A percentile compares a stretch with the other conserved stretches of the same genome.
phyloP scores from a whole-genome alignment of 2,329 filamentous ascomycete species.

The Cadophora malorum region DNA sequence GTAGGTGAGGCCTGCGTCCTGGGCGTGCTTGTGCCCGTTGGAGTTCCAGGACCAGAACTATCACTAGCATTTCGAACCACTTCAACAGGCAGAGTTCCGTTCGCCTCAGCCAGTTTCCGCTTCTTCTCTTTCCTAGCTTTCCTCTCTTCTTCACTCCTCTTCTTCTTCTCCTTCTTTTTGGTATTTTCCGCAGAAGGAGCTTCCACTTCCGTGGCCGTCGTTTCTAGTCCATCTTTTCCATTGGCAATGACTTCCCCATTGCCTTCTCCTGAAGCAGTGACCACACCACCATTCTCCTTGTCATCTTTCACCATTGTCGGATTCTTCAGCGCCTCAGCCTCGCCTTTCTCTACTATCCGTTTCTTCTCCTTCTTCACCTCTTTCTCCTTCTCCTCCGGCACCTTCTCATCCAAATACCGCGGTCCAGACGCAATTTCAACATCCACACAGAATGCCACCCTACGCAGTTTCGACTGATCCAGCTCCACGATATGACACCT shows the following conservation, averaged over 20 bases:
- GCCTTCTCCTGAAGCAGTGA: conserved; percentile 49
- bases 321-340: conserved; percentile 76
- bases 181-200: conserved; percentile 48
- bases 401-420: conserved; percentile 69
- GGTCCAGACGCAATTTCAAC: conserved; percentile 94
- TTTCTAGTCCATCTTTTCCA: conserved; percentile 45
- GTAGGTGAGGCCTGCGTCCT: conserved; percentile 74
- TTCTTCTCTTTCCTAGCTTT: conserved; percentile 93
- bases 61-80: conserved; percentile 73
- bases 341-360: conserved; percentile 70
- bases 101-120: conserved; percentile 82
- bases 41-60: conserved; percentile 49
- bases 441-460: conserved; percentile 95
- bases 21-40: conserved; percentile 46
- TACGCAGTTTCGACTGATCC: conserved; percentile 78
- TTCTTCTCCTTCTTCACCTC: conserved; percentile 61
- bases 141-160: conserved; percentile 88
- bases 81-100: conserved; percentile 85
- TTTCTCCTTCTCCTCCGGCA: conserved; percentile 50
- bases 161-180: conserved; percentile 95
- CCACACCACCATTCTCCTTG: conserved; percentile 54
- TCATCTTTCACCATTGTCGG: conserved; percentile 66
- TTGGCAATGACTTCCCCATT: conserved; percentile 49
- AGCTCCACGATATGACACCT: conserved; percentile 82
- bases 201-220: conserved; percentile 38